Evolutionary conservation across 208 protist genomes (phyloP).

Genomic region (Leishmania turanica): DNA sequence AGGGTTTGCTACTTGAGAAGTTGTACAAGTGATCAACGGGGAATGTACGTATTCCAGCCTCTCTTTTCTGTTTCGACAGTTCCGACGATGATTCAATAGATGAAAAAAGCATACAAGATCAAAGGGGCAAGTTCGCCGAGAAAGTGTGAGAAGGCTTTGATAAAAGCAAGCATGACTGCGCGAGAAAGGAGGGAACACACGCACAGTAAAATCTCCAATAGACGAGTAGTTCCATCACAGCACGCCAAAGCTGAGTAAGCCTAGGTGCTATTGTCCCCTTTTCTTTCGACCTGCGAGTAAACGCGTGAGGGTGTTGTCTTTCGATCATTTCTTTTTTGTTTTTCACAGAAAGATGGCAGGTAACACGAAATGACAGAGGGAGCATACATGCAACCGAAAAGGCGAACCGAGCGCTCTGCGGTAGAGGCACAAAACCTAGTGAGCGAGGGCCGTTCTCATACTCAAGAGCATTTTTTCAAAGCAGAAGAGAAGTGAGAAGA

Average conservation of each 20-base stretch:
- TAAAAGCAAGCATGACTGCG: not conserved
- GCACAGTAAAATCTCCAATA: not conserved
- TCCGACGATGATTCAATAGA: not conserved
- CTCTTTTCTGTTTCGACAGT: not conserved
- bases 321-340: not conserved
- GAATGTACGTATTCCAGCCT: not conserved
- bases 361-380: not conserved
- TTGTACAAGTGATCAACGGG: not conserved
- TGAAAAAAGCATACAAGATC: not conserved
- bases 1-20: not conserved
- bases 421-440: not conserved
- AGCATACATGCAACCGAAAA: not conserved
- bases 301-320: not conserved
- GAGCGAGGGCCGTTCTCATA: not conserved
- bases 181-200: not conserved
- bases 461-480: conserved; percentile 2
- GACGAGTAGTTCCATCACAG: not conserved
- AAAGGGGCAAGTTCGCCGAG: not conserved
- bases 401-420: not conserved
- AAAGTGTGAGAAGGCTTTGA: not conserved
- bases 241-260: not conserved
- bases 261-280: not conserved
- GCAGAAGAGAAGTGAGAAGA: not conserved
- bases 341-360: not conserved
- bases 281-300: not conserved